phyloP scores from a whole-genome alignment of 1,284 basidiomycete genomes.

The Ustilago curta region DNA sequence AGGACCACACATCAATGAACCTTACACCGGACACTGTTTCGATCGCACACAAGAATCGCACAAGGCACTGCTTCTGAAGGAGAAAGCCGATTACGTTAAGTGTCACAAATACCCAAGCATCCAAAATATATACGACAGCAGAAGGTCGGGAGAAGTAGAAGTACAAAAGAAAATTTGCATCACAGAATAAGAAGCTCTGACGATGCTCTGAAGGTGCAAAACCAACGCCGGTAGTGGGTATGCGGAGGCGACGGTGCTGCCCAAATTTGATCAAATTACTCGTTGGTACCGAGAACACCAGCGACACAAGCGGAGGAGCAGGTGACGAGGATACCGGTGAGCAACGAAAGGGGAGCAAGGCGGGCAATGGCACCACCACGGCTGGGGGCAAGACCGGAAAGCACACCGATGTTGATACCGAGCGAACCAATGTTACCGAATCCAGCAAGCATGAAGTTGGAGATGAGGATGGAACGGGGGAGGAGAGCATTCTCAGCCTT shows the following conservation, averaged over 20 bases:
- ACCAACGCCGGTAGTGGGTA: slow-evolving; percentile 22
- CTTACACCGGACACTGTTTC: background rate
- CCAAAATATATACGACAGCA: slow-evolving; percentile 26
- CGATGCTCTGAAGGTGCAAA: slow-evolving; percentile 2
- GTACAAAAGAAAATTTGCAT: slow-evolving; percentile 14
- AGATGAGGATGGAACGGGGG: slow-evolving; percentile 79
- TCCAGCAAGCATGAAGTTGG: slow-evolving; percentile 85
- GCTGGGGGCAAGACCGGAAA: slow-evolving; percentile 84
- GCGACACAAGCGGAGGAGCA: slow-evolving; percentile 70
- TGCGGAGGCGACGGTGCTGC: slow-evolving; percentile 6
- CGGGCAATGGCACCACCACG: slow-evolving; percentile 78
- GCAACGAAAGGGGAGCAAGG: slow-evolving; percentile 77
- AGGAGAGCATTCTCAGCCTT: slow-evolving; percentile 74
- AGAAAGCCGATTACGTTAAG: slow-evolving; percentile 20
- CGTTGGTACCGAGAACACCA: slow-evolving; percentile 65
- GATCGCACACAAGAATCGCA: background rate
- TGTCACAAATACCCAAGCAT: slow-evolving; percentile 27
- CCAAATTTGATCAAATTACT: background rate
- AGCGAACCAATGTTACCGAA: slow-evolving; percentile 83
- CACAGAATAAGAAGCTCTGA: background rate
- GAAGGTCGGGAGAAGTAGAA: slow-evolving; percentile 20
- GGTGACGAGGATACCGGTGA: slow-evolving; percentile 69
- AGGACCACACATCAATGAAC: background rate
- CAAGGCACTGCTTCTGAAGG: background rate
- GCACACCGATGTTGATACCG: slow-evolving; percentile 90